Evolutionary conservation across 345 rosid species (phyloP).

Genomic region (Corchorus olitorius): DNA sequence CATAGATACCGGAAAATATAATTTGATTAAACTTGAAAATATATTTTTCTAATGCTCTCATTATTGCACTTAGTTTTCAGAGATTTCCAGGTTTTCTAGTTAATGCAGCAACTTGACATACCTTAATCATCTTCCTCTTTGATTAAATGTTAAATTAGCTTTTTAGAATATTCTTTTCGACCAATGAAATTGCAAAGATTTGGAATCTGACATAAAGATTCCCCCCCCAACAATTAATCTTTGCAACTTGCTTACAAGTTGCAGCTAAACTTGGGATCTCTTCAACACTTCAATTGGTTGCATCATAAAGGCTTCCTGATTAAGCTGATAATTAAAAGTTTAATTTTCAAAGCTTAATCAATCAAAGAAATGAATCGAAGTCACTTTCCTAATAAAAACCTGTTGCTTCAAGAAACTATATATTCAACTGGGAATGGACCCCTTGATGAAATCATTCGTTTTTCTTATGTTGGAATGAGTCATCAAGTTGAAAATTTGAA

Average conservation of each 20-base stretch:
- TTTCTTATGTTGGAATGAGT: background rate
- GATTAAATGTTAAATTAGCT: background rate
- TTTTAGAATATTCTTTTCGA: background rate
- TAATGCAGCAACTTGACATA: background rate
- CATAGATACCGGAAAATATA: background rate
- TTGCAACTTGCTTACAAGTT: slow-evolving; percentile 5
- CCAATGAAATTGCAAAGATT: background rate
- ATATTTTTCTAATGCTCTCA: background rate
- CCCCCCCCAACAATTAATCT: background rate
- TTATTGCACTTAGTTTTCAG: background rate
- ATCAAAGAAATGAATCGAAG: background rate
- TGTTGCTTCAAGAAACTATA: background rate
- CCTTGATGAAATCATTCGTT: background rate
- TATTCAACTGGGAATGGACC: background rate
- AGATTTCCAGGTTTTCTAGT: background rate
- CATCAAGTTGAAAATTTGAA: background rate
- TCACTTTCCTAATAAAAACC: background rate
- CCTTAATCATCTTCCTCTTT: background rate
- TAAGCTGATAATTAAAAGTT: background rate
- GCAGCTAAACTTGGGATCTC: background rate
- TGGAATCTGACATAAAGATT: slow-evolving; percentile 1
- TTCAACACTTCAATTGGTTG: background rate
- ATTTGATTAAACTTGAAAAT: background rate
- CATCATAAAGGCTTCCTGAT: too few relatives aligned
- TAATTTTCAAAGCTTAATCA: background rate